These are phyloP conservation scores for Alternaria angustiovoidea DNA, from an alignment of 2,329 filamentous ascomycete species.

Conservation along the genomic window DNA sequence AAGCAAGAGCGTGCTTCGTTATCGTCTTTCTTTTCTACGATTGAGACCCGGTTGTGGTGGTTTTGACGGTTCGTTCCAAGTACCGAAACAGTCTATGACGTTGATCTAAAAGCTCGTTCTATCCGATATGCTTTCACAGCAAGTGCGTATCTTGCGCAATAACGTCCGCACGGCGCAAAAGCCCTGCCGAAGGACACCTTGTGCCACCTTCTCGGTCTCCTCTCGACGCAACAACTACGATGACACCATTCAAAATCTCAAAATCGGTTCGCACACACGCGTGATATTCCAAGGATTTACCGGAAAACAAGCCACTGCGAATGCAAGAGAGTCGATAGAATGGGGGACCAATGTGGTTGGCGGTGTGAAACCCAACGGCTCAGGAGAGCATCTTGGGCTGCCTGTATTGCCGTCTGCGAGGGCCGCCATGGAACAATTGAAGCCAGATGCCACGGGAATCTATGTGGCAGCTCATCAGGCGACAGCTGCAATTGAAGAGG, in stretches of 20 bases:
- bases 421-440: constrained; percentile 72
- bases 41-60: not conserved
- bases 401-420: constrained; percentile 75
- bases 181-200: constrained; percentile 12
- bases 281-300: constrained; percentile 78
- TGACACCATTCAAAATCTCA: constrained; percentile 71
- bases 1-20: not conserved
- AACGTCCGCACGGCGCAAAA: constrained; percentile 6
- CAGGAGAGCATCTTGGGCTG: constrained; percentile 75
- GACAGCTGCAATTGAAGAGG: constrained; percentile 77
- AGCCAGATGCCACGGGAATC: constrained; percentile 79
- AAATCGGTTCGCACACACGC: constrained; percentile 70
- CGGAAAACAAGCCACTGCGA: constrained; percentile 73
- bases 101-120: constrained; percentile 8
- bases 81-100: constrained; percentile 15
- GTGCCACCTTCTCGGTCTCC: constrained; percentile 41
- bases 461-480: constrained; percentile 82
- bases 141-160: constrained; percentile 19
- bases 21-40: not conserved
- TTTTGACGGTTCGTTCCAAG: not conserved
- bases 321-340: constrained; percentile 76
- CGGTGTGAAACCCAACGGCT: constrained; percentile 75
- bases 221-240: constrained; percentile 57
- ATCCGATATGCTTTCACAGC: constrained; percentile 25
- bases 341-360: constrained; percentile 85